phyloP scores from a whole-genome alignment of 225 moss, liverwort and hornwort genomes.

The Thuidium tamariscinum region DNA sequence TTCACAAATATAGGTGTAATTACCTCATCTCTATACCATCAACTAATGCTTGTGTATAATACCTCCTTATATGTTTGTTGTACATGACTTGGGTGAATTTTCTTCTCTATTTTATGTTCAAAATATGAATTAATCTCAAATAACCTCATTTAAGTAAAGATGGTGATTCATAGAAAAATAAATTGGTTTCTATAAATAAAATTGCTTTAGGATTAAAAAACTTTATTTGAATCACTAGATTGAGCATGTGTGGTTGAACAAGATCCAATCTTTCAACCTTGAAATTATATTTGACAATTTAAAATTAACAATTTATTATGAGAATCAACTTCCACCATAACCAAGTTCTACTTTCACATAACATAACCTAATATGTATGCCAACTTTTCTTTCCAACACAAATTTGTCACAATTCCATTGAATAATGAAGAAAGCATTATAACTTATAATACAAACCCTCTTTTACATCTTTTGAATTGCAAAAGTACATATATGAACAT shows the following conservation, averaged over 20 bases:
- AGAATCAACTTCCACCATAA: not conserved
- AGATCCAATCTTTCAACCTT: not conserved
- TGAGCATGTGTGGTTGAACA: not conserved
- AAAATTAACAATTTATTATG: not conserved
- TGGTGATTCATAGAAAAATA: not conserved
- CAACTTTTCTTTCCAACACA: not conserved
- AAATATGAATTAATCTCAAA: no score
- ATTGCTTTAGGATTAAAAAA: not conserved
- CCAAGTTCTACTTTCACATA: accelerated
- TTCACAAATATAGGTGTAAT: no score
- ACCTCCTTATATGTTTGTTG: not conserved
- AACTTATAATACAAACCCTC: accelerated
- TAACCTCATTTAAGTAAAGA: not conserved
- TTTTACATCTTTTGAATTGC: not conserved
- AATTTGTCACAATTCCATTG: not conserved
- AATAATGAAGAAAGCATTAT: not conserved
- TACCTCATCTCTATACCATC: accelerated
- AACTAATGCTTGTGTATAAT: accelerated
- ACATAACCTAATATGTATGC: not conserved
- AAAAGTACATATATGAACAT: no score
- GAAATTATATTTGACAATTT: no score
- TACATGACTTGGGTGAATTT: not conserved
- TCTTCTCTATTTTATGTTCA: no score
- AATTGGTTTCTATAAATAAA: not conserved
- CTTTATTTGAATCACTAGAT: no score